These are phyloP conservation scores for Monilinia fructicola DNA, from an alignment of 2,329 filamentous ascomycete species.

Conservation along the genomic window DNA sequence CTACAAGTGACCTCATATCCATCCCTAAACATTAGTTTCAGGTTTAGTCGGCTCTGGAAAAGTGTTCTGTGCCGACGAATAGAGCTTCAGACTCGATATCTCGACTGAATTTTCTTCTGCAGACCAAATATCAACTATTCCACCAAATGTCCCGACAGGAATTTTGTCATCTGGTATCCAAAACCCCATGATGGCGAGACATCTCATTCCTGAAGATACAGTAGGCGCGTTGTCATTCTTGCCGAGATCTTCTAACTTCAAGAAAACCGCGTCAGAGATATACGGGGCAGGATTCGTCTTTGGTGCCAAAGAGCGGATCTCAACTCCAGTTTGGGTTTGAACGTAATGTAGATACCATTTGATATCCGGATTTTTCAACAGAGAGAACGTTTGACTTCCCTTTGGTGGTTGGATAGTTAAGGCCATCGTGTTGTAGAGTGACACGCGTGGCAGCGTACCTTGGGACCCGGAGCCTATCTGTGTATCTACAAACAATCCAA, in stretches of 20 bases:
- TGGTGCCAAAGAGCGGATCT: not conserved
- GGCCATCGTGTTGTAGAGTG: not conserved
- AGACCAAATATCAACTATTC: not conserved
- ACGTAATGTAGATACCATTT: slow-evolving; percentile 15
- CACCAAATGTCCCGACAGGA: not conserved
- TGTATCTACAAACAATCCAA: slow-evolving; percentile 4
- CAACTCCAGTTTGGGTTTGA: not conserved
- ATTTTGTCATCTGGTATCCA: not conserved
- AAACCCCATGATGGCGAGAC: not conserved
- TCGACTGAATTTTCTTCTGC: not conserved
- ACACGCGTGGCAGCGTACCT: not conserved
- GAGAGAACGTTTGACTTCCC: not conserved
- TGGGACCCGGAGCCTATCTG: not conserved
- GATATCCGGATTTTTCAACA: not conserved
- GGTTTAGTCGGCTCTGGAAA: no score
- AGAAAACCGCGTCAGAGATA: not conserved
- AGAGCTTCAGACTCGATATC: not conserved
- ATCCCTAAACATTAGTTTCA: not conserved
- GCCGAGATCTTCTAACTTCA: slow-evolving; percentile 9
- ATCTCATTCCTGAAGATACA: slow-evolving; percentile 2
- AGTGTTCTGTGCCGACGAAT: not conserved
- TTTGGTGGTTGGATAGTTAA: not conserved
- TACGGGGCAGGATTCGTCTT: not conserved
- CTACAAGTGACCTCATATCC: not conserved
- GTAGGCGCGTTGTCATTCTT: not conserved